A percentile compares a stretch with the other conserved stretches of the same genome.
These are phyloP conservation scores for Taxawa tesnikishii DNA, from an alignment of 2,329 filamentous ascomycete species.

Conservation along the genomic window DNA sequence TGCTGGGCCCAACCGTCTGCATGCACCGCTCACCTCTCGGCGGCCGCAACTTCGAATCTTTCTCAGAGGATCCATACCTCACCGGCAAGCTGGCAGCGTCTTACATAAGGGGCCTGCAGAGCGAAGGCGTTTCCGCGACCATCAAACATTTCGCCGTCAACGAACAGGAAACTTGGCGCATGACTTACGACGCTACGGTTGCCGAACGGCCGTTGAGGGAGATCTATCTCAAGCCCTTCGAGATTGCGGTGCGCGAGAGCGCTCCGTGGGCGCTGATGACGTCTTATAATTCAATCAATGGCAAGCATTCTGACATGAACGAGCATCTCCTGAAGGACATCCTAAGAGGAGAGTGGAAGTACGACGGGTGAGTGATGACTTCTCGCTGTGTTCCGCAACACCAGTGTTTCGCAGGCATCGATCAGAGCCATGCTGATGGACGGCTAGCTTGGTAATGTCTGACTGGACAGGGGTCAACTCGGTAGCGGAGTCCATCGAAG, in stretches of 20 bases:
- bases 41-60: slow-evolving; percentile 76
- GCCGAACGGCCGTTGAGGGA: slow-evolving; percentile 55
- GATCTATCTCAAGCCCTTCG: slow-evolving; percentile 60
- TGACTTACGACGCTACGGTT: slow-evolving; percentile 52
- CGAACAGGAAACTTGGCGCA: slow-evolving; percentile 57
- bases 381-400: background rate
- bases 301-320: slow-evolving; percentile 53
- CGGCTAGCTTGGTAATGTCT: slow-evolving; percentile 41
- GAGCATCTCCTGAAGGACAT: slow-evolving; percentile 55
- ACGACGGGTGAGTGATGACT: slow-evolving; percentile 23
- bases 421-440: no score
- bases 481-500: slow-evolving; percentile 51
- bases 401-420: background rate
- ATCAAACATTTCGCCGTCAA: slow-evolving; percentile 69
- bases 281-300: slow-evolving; percentile 63
- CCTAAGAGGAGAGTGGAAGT: slow-evolving; percentile 57
- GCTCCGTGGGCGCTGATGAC: slow-evolving; percentile 62
- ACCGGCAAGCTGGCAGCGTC: slow-evolving; percentile 59
- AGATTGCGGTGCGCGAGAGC: slow-evolving; percentile 60
- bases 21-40: slow-evolving; percentile 75
- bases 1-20: slow-evolving; percentile 68
- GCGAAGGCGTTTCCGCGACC: slow-evolving; percentile 60
- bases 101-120: slow-evolving; percentile 52
- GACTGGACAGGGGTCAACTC: slow-evolving; percentile 71
- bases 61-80: slow-evolving; percentile 69